Evolutionary conservation across 345 rosid species (phyloP), one percentile per base, ranked within the genome.

Genomic region (Conringia planisiliqua): DNA sequence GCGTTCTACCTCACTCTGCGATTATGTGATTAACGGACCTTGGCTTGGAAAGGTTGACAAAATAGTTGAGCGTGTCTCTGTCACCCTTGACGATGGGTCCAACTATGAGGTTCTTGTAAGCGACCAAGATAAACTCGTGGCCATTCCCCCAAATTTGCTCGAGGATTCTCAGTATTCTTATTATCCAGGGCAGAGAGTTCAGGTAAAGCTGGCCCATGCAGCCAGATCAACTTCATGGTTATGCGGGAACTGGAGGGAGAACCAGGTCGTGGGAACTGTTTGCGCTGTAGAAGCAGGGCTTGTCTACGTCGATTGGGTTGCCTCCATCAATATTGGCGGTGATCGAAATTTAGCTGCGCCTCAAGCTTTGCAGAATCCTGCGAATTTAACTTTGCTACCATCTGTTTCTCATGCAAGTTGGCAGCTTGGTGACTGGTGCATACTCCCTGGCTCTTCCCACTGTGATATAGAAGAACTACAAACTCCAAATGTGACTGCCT

Each of bases 361-460:
- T 54, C 78, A 73, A n/a, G 48, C 68, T 66, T 10, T 85, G 72
- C 97, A 87, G 70, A 82, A 83, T 65, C 84, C 86, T 13, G 82
- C 84, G 76, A 81, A 72, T 73, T 69, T 95, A 69, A 86, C 85
- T 47, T 70, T 88, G 79, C 70, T 95, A 79, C 83, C 88, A 6
- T 85, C 84, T 58, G 89, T 87, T 74, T 71, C 82, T 57, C 89
- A 95, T 77, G 95, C 88, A 68, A 85, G 59, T 75, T 95, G 99
- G 99, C 97, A 90, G 80, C 84, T 88, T n/a, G 93, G 97, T 71
- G 99, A 95, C 82, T 90, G 92, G 97, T 95, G 97, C 56, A 70
- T 85, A 62, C 89, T 89, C 80, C 82, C 87, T 40, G 18, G 63
- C 50, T 71, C 82, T 63, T 81, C 85, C 14, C 6, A 44, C 52